Conservation (phyloP, 495 filamentous ascomycete species). For the Penicillium macrosclerotiorum region DNA sequence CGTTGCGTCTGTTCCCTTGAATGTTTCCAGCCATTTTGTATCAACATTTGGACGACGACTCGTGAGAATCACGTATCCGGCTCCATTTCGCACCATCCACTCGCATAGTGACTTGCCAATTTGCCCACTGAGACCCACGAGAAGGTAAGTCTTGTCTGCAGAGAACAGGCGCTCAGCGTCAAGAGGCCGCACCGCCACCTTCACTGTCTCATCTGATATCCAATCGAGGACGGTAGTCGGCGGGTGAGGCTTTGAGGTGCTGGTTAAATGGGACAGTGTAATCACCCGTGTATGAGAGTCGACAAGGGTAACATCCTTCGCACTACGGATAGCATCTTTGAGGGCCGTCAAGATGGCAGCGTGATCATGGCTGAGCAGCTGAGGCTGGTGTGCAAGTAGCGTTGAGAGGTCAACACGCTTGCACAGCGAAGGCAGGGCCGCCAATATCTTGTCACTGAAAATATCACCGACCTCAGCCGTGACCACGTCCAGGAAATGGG, state of each 20-base stretch:
- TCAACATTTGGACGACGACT: constrained; percentile 52
- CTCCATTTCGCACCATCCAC: constrained; percentile 54
- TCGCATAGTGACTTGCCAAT: constrained; percentile 55
- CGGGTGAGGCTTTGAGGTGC: neutral
- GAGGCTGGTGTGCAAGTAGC: neutral
- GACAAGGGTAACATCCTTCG: neutral
- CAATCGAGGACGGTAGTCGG: neutral
- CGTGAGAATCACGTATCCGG: constrained; percentile 41
- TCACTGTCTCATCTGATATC: neutral
- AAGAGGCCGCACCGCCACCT: neutral
- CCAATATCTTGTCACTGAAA: too few species aligned
- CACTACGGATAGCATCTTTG: too few species aligned
- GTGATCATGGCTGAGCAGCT: too few species aligned
- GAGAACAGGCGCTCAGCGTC: neutral
- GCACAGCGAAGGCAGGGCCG: neutral
- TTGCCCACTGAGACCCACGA: constrained; percentile 54
- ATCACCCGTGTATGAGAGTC: neutral
- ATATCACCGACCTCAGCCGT: too few species aligned
- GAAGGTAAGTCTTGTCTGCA: constrained; percentile 48
- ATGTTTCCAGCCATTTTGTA: constrained; percentile 34
- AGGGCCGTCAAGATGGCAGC: too few species aligned
- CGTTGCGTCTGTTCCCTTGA: constrained; percentile 1
- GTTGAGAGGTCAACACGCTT: neutral
- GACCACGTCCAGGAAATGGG: constrained; percentile 1
- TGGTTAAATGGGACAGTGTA: neutral